A percentile compares a stretch with the other conserved stretches of the same genome.
Conservation (phyloP, 306 rosid species). For the Quercus aquifolioides region DNA sequence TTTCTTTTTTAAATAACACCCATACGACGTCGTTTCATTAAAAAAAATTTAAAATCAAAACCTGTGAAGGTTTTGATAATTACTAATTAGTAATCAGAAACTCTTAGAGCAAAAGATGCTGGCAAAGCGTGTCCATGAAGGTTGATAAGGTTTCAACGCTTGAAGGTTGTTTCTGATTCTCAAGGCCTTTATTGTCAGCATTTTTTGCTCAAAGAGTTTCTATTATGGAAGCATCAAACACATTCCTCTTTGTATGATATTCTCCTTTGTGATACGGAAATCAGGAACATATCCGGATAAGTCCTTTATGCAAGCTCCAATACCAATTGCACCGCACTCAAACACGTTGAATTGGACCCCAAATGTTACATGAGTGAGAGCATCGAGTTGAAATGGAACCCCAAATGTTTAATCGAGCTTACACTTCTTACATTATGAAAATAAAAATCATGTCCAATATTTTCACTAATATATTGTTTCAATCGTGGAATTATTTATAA, state of each 20-base stretch:
- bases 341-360: slow-evolving; percentile 52
- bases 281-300: slow-evolving; percentile 28
- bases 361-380: slow-evolving; percentile 23
- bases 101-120: too few species aligned
- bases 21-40: too few species aligned
- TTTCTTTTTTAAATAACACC: too few species aligned
- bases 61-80: neutral
- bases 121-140: slow-evolving; percentile 51
- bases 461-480: too few species aligned
- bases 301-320: slow-evolving; percentile 24
- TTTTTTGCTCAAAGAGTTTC: slow-evolving; percentile 37
- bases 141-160: slow-evolving; percentile 51
- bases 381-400: slow-evolving; percentile 38
- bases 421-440: too few species aligned
- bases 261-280: slow-evolving; percentile 24
- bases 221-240: slow-evolving; percentile 27
- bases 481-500: too few species aligned
- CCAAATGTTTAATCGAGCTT: too few species aligned
- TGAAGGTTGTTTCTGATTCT: slow-evolving; percentile 26
- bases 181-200: neutral
- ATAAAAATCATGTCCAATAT: too few species aligned
- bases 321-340: slow-evolving; percentile 47
- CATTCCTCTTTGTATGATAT: slow-evolving; percentile 43
- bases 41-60: too few species aligned
- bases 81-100: too few species aligned